Conservation (phyloP, 495 filamentous ascomycete genomes). For the Tetracladium marchalianum region DNA sequence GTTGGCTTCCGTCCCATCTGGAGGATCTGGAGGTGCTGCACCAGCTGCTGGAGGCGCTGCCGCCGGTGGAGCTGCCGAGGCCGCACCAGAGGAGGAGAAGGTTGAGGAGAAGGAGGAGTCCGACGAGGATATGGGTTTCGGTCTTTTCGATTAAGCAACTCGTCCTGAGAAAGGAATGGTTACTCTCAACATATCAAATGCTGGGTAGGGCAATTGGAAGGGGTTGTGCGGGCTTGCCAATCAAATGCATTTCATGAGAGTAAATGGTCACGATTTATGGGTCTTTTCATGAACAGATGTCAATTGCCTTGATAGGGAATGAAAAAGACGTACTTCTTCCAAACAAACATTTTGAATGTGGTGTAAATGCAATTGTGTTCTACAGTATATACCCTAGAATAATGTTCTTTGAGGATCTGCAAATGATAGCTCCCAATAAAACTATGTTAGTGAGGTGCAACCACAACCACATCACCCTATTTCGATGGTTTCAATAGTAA, state of each 20-base stretch:
- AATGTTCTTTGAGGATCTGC: no score
- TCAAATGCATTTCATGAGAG: slow-evolving; percentile 16
- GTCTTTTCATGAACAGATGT: slow-evolving; percentile 12
- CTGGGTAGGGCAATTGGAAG: slow-evolving; percentile 12
- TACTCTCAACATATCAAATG: slow-evolving; percentile 3
- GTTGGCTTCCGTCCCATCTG: slow-evolving; percentile 95
- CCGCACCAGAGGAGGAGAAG: slow-evolving; percentile 49
- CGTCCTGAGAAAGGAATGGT: slow-evolving; percentile 1
- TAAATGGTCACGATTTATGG: slow-evolving; percentile 8
- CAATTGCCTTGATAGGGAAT: slow-evolving; percentile 17
- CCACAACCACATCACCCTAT: no score
- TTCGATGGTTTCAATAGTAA: no score
- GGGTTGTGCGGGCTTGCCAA: slow-evolving; percentile 18
- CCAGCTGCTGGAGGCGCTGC: slow-evolving; percentile 52
- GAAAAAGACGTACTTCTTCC: slow-evolving; percentile 20
- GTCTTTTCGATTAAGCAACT: slow-evolving; percentile 86
- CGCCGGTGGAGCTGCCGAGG: slow-evolving; percentile 56
- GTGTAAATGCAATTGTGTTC: no score
- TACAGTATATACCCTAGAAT: no score
- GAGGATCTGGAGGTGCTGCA: slow-evolving; percentile 65
- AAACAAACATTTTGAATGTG: background rate
- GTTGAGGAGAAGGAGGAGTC: slow-evolving; percentile 75
- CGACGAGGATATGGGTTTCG: slow-evolving; percentile 99
- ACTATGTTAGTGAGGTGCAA: no score
- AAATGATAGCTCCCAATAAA: no score